Evolutionary conservation across 768 basidiomycete species (phyloP), one percentile per base, ranked within the genome.

Genomic region (Phanerochaete sordida): DNA sequence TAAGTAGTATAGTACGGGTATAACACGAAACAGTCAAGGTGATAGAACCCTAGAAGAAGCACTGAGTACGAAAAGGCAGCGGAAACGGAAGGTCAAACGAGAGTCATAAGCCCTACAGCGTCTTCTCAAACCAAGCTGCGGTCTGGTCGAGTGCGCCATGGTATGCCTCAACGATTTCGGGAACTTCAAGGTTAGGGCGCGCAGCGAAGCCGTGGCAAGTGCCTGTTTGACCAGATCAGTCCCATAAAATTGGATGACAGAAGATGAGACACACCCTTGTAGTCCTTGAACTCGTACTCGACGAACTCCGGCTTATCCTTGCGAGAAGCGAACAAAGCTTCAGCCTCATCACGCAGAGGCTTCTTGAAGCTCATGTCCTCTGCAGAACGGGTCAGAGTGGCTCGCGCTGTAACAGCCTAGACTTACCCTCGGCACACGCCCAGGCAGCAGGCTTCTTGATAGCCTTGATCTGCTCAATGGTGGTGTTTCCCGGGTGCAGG

Each of bases 151-250:
- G 69, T 11, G 78, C 73, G 16, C 74, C 71, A 54, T 83, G 76
- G 59, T 75, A 84, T 2, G 72, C 79, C 47, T 73, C 74, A 62
- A 76, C 76, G 50, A 81, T 74, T 28, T 77, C 77, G 1, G 76
- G 73, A 13, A 76, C 70, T 6, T 61, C 65, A 35, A 81, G 68
- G 58, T 80, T 77, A 2, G 81, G 81, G 15, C 81, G 74, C 28
- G 73, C 70, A 2, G 80, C 80, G 26, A 84, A 84, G 26, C 83
- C 79, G 56, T 81, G 82, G 7, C 63, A 66, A 16, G 77, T 83
- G 62, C 76, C 81, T 81, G 51, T n/a, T n/a, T n/a, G 39, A n/a
- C 3, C 23, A 13, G 43, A 58, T 19, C 66, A 46, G 57, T 57
- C 56, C 24, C 27, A 11, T 23, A 6, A 19, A 7, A 24, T 5